Percentiles rank a stretch among this genome's conserved stretches.
Evolutionary conservation across 768 basidiomycete species (phyloP).

Genomic region (Pleurotus cornucopiae): DNA sequence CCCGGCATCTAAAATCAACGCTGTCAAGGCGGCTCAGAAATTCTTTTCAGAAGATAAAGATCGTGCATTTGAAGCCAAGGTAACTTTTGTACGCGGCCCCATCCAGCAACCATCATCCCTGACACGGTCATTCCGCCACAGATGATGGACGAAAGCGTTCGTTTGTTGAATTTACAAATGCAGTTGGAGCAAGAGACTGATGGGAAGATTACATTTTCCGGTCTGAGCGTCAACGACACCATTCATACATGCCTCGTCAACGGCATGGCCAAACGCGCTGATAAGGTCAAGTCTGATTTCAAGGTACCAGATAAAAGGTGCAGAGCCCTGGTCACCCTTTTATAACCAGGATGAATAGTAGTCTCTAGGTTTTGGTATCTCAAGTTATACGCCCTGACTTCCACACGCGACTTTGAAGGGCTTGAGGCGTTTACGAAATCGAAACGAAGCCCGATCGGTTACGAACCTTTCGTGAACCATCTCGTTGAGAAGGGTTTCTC

Average conservation of each 20-base stretch:
- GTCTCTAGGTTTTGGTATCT: slow-evolving; percentile 83
- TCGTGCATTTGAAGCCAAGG: slow-evolving; percentile 85
- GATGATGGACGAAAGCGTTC: slow-evolving; percentile 88
- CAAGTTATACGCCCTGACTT: slow-evolving; percentile 80
- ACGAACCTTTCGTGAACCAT: slow-evolving; percentile 84
- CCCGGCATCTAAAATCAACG: slow-evolving; percentile 60
- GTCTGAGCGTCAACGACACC: slow-evolving; percentile 83
- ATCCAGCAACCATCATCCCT: background rate
- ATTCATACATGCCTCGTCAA: slow-evolving; percentile 74
- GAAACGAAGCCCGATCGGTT: slow-evolving; percentile 92
- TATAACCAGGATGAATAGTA: background rate
- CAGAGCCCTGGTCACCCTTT: slow-evolving; percentile 14
- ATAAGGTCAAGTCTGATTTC: slow-evolving; percentile 85
- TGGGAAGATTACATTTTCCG: slow-evolving; percentile 76
- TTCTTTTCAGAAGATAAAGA: slow-evolving; percentile 97
- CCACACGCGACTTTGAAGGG: slow-evolving; percentile 79
- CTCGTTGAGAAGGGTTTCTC: slow-evolving; percentile 69
- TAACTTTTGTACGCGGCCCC: slow-evolving; percentile 20
- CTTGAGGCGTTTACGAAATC: slow-evolving; percentile 84
- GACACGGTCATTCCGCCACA: slow-evolving; percentile 22
- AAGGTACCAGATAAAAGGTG: slow-evolving; percentile 95
- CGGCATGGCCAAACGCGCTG: slow-evolving; percentile 82
- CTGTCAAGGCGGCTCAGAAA: slow-evolving; percentile 82
- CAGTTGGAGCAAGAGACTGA: slow-evolving; percentile 83
- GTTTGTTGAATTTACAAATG: slow-evolving; percentile 78